phyloP scores from a whole-genome alignment of 352 stramenopile species.

The Pythium folliculosum region DNA sequence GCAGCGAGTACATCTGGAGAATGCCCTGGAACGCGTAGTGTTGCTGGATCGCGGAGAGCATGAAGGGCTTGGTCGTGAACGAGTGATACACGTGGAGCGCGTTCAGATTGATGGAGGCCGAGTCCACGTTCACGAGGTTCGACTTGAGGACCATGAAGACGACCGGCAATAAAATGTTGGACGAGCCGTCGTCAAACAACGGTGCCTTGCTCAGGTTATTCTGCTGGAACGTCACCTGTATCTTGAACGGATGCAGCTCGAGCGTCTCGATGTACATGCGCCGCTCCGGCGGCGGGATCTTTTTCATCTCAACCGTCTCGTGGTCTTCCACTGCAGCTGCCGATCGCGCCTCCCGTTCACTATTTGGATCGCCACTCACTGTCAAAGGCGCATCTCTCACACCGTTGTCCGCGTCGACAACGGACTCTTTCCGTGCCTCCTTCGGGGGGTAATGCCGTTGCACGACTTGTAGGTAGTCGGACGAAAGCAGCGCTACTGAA shows the following conservation, averaged over 20 bases:
- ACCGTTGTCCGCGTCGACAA: background rate
- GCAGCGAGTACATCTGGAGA: slow-evolving; percentile 77
- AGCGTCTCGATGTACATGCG: slow-evolving; percentile 88
- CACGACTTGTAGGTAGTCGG: slow-evolving; percentile 49
- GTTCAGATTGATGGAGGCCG: slow-evolving; percentile 77
- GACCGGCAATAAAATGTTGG: slow-evolving; percentile 50
- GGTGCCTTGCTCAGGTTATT: slow-evolving; percentile 51
- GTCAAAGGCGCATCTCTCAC: background rate
- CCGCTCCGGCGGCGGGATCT: slow-evolving; percentile 43
- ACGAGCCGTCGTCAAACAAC: slow-evolving; percentile 39
- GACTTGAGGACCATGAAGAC: slow-evolving; percentile 67
- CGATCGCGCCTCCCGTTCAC: background rate
- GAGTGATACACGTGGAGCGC: slow-evolving; percentile 81
- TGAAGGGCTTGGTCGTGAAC: slow-evolving; percentile 70
- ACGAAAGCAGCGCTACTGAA: slow-evolving; percentile 40
- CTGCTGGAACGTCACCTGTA: slow-evolving; percentile 78
- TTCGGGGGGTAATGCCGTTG: slow-evolving; percentile 37
- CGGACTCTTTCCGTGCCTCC: background rate
- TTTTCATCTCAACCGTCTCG: slow-evolving; percentile 21
- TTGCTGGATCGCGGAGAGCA: slow-evolving; percentile 75
- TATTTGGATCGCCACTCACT: background rate
- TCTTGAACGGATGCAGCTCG: slow-evolving; percentile 76
- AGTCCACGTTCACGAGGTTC: slow-evolving; percentile 78
- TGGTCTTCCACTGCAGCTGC: slow-evolving; percentile 16
- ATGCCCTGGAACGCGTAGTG: slow-evolving; percentile 83